Conservation (phyloP, 441 rosid genomes). For the Arabidopsis lyrata region DNA sequence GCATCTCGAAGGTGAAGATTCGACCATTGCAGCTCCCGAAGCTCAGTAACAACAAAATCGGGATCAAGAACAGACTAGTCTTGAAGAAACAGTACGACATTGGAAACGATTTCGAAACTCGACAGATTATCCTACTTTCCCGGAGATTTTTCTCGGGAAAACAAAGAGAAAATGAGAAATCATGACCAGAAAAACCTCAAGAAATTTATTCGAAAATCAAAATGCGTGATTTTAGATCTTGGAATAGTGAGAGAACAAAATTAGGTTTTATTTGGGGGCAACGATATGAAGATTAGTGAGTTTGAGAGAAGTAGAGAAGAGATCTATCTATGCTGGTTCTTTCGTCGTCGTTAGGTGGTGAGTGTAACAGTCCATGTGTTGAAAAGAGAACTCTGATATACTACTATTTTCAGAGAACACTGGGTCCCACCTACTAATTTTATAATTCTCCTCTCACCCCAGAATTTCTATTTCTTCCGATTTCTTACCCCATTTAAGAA, state of each 20-base stretch:
- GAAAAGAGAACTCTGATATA: slow-evolving; percentile 14
- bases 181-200: slow-evolving; percentile 21
- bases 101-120: slow-evolving; percentile 22
- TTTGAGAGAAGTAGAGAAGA: slow-evolving; percentile 19
- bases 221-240: slow-evolving; percentile 32
- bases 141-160: slow-evolving; percentile 38
- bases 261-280: slow-evolving; percentile 19
- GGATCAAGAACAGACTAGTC: slow-evolving; percentile 48
- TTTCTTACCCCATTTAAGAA: slow-evolving; percentile 7
- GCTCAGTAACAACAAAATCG: slow-evolving; percentile 46
- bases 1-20: slow-evolving; percentile 89
- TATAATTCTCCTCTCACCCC: not conserved
- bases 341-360: slow-evolving; percentile 48
- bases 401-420: not conserved
- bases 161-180: slow-evolving; percentile 31
- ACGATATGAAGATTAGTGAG: slow-evolving; percentile 11
- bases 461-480: slow-evolving; percentile 24
- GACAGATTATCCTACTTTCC: slow-evolving; percentile 38
- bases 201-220: slow-evolving; percentile 11
- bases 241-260: slow-evolving; percentile 14
- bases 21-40: slow-evolving; percentile 52
- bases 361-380: slow-evolving; percentile 44
- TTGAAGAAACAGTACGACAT: slow-evolving; percentile 49
- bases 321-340: slow-evolving; percentile 21
- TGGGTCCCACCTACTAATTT: slow-evolving; percentile 30